A percentile compares a stretch with the other conserved stretches of the same genome.
Conservation (phyloP, 345 rosid genomes). For the Draba incana region DNA sequence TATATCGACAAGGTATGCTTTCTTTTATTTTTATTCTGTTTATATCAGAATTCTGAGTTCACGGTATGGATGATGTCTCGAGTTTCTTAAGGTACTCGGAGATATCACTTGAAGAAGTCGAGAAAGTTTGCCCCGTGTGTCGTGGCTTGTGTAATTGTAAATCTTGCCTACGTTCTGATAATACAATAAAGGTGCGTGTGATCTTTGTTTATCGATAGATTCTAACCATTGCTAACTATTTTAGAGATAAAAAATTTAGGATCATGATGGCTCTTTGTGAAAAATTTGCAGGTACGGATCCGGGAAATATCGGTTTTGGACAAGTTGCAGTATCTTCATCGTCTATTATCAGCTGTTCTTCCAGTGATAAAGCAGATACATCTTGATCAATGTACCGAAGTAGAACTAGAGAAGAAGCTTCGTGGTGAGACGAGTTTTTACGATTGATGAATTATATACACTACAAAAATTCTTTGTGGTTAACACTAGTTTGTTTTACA, state of each 20-base stretch:
- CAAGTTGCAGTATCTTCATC: slow-evolving; percentile 77
- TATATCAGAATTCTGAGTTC: slow-evolving; percentile 2
- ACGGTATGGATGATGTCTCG: slow-evolving; percentile 17
- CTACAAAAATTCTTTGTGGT: background rate
- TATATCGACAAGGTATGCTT: slow-evolving; percentile 67
- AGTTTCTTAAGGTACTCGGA: slow-evolving; percentile 62
- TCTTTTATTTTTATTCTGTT: slow-evolving; percentile 15
- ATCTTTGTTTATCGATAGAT: slow-evolving; percentile 17
- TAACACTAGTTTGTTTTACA: slow-evolving; percentile 27
- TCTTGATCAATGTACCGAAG: slow-evolving; percentile 77
- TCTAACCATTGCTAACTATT: slow-evolving; percentile 10
- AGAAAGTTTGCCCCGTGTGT: slow-evolving; percentile 92
- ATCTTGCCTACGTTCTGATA: slow-evolving; percentile 81
- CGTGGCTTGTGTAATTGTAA: slow-evolving; percentile 91
- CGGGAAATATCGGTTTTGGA: slow-evolving; percentile 79
- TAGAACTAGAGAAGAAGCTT: slow-evolving; percentile 81
- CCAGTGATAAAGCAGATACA: slow-evolving; percentile 90
- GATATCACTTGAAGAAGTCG: slow-evolving; percentile 71
- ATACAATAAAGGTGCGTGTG: slow-evolving; percentile 71
- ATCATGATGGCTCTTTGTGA: slow-evolving; percentile 28
- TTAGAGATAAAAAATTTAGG: background rate
- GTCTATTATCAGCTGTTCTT: slow-evolving; percentile 83
- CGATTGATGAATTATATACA: slow-evolving; percentile 14
- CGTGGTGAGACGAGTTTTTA: slow-evolving; percentile 57
- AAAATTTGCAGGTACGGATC: slow-evolving; percentile 65